These are phyloP conservation scores for Corinectria fuckeliana DNA, from an alignment of 2,329 filamentous ascomycete genomes.

Conservation along the genomic window DNA sequence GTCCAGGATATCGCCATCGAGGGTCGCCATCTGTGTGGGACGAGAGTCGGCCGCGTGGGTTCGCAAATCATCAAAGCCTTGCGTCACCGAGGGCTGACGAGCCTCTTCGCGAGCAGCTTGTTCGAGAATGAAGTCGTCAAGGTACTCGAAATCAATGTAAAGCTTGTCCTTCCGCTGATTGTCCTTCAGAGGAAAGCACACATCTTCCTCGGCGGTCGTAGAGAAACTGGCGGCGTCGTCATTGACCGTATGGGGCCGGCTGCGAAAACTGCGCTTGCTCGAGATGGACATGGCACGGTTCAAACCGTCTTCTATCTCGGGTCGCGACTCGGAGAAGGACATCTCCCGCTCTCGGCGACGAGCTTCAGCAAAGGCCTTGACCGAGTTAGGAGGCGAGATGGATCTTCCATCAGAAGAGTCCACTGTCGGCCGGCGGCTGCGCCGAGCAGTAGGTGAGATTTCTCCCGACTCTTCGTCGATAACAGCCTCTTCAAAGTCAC, in stretches of 20 bases:
- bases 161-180: conserved; percentile 73
- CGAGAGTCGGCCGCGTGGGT: conserved; percentile 35
- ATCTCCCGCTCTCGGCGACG: conserved; percentile 81
- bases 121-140: conserved; percentile 85
- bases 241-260: conserved; percentile 65
- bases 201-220: conserved; percentile 80
- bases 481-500: conserved; percentile 88
- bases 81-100: conserved; percentile 53
- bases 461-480: conserved; percentile 73
- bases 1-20: conserved; percentile 65
- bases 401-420: conserved; percentile 69
- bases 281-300: conserved; percentile 74
- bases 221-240: conserved; percentile 67
- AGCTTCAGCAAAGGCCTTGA: conserved; percentile 94
- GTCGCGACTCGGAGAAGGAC: conserved; percentile 58
- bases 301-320: conserved; percentile 56
- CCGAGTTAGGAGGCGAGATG: conserved; percentile 90
- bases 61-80: conserved; percentile 45
- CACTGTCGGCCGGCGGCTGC: conserved; percentile 62
- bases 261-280: conserved; percentile 66
- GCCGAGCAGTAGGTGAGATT: conserved; percentile 50
- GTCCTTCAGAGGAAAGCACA: conserved; percentile 84
- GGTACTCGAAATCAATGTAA: conserved; percentile 88
- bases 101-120: conserved; percentile 56
- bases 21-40: conserved; percentile 51